phyloP scores from a whole-genome alignment of 805 yeast species.

The Cyberlindnera galapagoensis region DNA sequence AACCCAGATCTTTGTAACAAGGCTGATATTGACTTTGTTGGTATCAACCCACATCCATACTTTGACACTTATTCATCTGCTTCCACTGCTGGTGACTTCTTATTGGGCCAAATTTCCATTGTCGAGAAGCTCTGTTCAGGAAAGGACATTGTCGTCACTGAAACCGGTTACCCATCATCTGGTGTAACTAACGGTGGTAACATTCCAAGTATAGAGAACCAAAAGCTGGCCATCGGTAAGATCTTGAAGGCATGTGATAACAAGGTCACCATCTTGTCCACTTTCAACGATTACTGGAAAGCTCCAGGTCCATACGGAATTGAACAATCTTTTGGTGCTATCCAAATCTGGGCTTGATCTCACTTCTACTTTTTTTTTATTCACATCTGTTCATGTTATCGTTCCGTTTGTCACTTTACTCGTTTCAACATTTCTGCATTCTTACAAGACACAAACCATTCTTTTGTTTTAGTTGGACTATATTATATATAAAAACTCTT shows the following conservation, averaged over 20 bases:
- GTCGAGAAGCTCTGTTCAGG: conserved; percentile 50
- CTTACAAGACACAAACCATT: no score
- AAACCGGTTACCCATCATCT: conserved; percentile 82
- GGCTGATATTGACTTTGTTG: conserved; percentile 72
- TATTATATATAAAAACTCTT: no score
- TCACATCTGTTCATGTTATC: no score
- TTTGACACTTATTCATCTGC: conserved; percentile 63
- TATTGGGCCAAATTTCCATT: conserved; percentile 52
- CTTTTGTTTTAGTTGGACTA: no score
- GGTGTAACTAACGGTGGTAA: conserved; percentile 71
- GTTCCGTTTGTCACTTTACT: no score
- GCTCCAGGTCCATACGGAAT: conserved; percentile 74
- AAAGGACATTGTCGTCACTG: conserved; percentile 58
- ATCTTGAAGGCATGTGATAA: conserved; percentile 54
- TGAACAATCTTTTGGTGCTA: conserved; percentile 82
- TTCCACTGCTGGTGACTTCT: conserved; percentile 61
- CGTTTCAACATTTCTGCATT: no score
- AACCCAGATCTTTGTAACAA: conserved; percentile 64
- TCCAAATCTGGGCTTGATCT: conserved; percentile 21
- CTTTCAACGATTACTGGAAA: conserved; percentile 87
- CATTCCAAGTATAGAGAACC: conserved; percentile 66
- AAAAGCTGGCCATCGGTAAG: conserved; percentile 56
- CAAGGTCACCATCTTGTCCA: conserved; percentile 65
- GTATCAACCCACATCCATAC: conserved; percentile 83
- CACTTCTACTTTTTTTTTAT: no score